Evolutionary conservation across 352 stramenopile genomes (phyloP), one percentile per base, ranked within the genome.

Genomic region (Pythium sukuiense): DNA sequence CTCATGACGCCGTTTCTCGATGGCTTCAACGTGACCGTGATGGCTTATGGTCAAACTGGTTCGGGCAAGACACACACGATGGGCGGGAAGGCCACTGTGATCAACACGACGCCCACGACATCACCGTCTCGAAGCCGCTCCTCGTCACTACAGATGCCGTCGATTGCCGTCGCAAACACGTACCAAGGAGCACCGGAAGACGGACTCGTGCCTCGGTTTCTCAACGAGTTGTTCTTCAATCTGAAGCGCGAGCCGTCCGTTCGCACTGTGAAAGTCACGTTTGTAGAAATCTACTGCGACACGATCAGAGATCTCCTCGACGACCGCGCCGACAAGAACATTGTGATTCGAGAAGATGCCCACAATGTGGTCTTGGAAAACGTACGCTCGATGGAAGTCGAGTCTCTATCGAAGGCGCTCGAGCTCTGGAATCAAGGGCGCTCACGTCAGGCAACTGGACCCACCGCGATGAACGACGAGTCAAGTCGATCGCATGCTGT

Each of bases 261-360:
- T 8, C 70, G 73, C 20, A 76, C 69, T 3, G 72, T 86, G 12
- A 60, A 63, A 6, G 80, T 84, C 12, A 86, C 77, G 7, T 88
- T 87, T 53, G 77, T 98, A 1, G 95, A 98, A 80, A 96, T 98
- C 14, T 98, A 98, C 64, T 90, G 90, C 26, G 92, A 98, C 69
- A 89, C 97, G 58, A 85, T 98, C 39, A 86, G 89, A 61, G 93
- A 98, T 69, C 65, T 98, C 32, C 73, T 98, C 0, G 71, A 91
- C 46, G 71, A 81, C 12, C 61, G 67, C 3, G 32, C 55, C 2
- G 46, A 70, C 24, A 76, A 73, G 33, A 63, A 57, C 8, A 61
- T 82, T n/a, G 33, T 43, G 14, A 82, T 79, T 43, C 63, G 74
- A 9, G 76, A 83, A 59, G 76, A 83, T 27, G 39, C 63, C 3